Conservation (phyloP, 192 early-diverging fungal genomes). For the Haplosporangium gracile region DNA sequence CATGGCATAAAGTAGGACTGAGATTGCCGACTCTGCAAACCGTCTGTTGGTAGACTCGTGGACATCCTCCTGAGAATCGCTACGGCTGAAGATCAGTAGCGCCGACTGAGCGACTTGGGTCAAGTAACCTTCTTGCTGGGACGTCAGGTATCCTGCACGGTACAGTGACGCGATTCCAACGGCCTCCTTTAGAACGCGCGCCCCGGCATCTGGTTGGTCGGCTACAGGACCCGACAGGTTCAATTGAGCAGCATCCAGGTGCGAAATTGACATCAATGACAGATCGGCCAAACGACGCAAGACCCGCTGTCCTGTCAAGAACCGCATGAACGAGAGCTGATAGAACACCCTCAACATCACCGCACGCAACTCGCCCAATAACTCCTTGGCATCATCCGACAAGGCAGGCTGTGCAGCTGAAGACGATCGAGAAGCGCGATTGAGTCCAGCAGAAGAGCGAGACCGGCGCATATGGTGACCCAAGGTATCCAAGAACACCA, state of each 20-base stretch:
- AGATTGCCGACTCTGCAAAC: constrained; percentile 38
- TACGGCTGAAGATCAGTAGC: constrained; percentile 21
- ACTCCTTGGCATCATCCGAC: constrained; percentile 31
- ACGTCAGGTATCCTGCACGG: constrained; percentile 40
- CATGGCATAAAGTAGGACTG: constrained; percentile 53
- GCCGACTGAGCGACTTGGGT: constrained; percentile 30
- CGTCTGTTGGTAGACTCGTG: background rate
- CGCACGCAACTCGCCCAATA: constrained; percentile 30
- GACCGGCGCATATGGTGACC: constrained; percentile 35
- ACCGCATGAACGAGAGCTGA: background rate
- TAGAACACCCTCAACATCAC: constrained; percentile 32
- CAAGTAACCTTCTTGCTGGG: constrained; percentile 38
- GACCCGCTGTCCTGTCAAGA: constrained; percentile 14
- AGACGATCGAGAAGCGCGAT: background rate
- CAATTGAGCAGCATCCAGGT: constrained; percentile 39
- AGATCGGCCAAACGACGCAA: constrained; percentile 45
- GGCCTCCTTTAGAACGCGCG: constrained; percentile 36
- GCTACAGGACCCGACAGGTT: background rate
- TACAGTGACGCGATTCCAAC: constrained; percentile 39
- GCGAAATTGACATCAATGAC: constrained; percentile 47
- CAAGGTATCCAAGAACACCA: constrained; percentile 57
- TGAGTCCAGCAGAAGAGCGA: background rate
- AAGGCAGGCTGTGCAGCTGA: background rate
- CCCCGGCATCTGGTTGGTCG: constrained; percentile 1
- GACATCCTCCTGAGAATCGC: background rate